These are phyloP conservation scores for Fusarium aywerte DNA, from an alignment of 2,329 filamentous ascomycete genomes.

Conservation along the genomic window DNA sequence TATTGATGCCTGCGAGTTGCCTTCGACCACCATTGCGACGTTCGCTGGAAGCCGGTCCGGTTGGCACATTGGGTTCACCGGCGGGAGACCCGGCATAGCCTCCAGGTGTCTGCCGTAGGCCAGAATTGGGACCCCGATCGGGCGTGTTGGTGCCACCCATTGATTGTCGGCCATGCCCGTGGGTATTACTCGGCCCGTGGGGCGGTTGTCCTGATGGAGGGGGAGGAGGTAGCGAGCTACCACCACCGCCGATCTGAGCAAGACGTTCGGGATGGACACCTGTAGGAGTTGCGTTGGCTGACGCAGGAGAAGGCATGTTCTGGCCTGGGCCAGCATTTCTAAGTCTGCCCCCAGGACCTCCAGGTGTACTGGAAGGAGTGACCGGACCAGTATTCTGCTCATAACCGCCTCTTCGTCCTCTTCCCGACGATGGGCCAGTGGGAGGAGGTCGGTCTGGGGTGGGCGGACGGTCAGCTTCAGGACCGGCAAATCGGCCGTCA, in stretches of 20 bases:
- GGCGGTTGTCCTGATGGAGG: constrained; percentile 49
- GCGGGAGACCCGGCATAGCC: constrained; percentile 41
- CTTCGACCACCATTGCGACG: constrained; percentile 58
- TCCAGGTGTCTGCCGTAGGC: constrained; percentile 42
- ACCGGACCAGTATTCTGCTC: constrained; percentile 50
- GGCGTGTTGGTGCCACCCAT: constrained; percentile 48
- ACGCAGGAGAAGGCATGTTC: constrained; percentile 41
- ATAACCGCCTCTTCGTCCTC: constrained; percentile 59
- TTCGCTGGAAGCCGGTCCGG: constrained; percentile 53
- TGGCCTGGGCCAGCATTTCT: constrained; percentile 51
- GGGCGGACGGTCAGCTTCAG: constrained; percentile 55
- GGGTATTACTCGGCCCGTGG: constrained; percentile 32
- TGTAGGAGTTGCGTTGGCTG: constrained; percentile 43
- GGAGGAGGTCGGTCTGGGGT: constrained; percentile 64
- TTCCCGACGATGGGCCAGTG: constrained; percentile 63
- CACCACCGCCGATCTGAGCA: constrained; percentile 57
- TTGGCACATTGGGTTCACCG: constrained; percentile 48
- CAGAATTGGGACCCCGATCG: constrained; percentile 45
- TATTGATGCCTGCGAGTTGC: constrained; percentile 70
- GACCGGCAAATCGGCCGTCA: constrained; percentile 56
- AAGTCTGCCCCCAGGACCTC: constrained; percentile 55
- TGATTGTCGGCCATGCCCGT: constrained; percentile 47
- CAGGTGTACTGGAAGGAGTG: constrained; percentile 45
- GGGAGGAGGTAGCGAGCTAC: constrained; percentile 45
- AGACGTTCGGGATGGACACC: constrained; percentile 64